A percentile compares a stretch with the other conserved stretches of the same genome.
Evolutionary conservation across 805 yeast species (phyloP).

Genomic region (Ogataea sp.): DNA sequence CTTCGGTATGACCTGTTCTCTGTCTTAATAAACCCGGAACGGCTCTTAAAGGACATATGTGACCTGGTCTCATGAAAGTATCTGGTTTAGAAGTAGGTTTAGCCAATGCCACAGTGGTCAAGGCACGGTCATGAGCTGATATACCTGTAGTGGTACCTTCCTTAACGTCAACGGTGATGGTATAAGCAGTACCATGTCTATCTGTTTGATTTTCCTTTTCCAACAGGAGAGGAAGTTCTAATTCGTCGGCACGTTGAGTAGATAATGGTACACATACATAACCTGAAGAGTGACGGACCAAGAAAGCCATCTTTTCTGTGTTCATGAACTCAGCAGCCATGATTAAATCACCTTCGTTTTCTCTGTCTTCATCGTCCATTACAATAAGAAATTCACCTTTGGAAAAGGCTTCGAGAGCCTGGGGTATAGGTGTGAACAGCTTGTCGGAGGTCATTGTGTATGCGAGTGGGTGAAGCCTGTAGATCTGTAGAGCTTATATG

Average conservation of each 20-base stretch:
- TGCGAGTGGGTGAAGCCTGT: no score
- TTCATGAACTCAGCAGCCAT: slow-evolving; percentile 82
- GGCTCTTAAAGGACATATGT: slow-evolving; percentile 87
- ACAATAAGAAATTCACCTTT: slow-evolving; percentile 83
- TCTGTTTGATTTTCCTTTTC: slow-evolving; percentile 49
- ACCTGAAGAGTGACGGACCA: slow-evolving; percentile 83
- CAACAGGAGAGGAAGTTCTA: slow-evolving; percentile 76
- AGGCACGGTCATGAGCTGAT: slow-evolving; percentile 87
- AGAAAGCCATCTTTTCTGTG: slow-evolving; percentile 85
- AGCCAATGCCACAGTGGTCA: slow-evolving; percentile 71
- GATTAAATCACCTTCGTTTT: slow-evolving; percentile 95
- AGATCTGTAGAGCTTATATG: no score
- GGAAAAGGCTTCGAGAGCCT: slow-evolving; percentile 65
- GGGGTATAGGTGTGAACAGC: slow-evolving; percentile 48
- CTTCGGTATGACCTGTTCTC: slow-evolving; percentile 97
- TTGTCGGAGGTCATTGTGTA: neutral
- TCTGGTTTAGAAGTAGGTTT: slow-evolving; percentile 43
- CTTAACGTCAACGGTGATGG: slow-evolving; percentile 79
- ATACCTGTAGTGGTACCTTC: slow-evolving; percentile 96
- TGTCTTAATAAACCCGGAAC: slow-evolving; percentile 70
- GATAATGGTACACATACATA: slow-evolving; percentile 89
- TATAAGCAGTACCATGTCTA: slow-evolving; percentile 95
- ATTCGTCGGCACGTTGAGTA: slow-evolving; percentile 65
- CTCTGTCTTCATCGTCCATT: slow-evolving; percentile 95
- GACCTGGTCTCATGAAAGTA: slow-evolving; percentile 90